A percentile compares a stretch with the other conserved stretches of the same genome.
Evolutionary conservation across 2,329 filamentous ascomycete species (phyloP).

Genomic region (Phialophora tarda): DNA sequence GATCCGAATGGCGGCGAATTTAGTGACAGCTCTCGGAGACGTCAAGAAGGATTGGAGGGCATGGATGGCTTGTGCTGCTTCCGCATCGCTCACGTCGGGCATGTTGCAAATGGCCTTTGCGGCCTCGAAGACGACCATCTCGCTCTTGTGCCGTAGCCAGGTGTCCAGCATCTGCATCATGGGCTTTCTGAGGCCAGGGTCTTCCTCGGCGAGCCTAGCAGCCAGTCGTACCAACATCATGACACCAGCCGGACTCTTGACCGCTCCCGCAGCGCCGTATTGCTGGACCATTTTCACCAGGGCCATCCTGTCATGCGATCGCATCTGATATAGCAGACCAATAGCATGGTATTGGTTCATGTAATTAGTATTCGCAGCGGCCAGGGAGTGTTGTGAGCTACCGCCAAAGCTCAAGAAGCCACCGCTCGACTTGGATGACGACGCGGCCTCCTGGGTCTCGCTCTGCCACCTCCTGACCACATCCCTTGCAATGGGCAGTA

Average conservation of each 20-base stretch:
- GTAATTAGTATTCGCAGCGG: constrained; percentile 80
- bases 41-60: constrained; percentile 96
- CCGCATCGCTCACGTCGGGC: constrained; percentile 87
- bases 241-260: constrained; percentile 92
- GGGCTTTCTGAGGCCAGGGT: constrained; percentile 82
- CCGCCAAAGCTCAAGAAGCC: constrained; percentile 94
- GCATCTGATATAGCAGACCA: constrained; percentile 96
- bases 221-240: constrained; percentile 92
- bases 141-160: constrained; percentile 97
- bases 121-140: constrained; percentile 99
- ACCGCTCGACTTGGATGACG: constrained; percentile 82
- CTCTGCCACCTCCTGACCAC: constrained; percentile 98
- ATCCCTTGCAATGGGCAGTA: constrained; percentile 92
- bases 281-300: constrained; percentile 99
- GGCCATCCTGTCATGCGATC: constrained; percentile 95
- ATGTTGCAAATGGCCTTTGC: constrained; percentile 97
- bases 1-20: constrained; percentile 95
- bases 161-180: constrained; percentile 98
- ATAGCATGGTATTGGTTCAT: constrained; percentile 99
- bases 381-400: constrained; percentile 73
- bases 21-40: constrained; percentile 91
- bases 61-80: constrained; percentile 90
- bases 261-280: constrained; percentile 85
- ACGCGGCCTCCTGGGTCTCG: constrained; percentile 95
- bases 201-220: constrained; percentile 92